Evolutionary conservation across 2,329 filamentous ascomycete genomes (phyloP).

Genomic region (Pseudogymnoascus sp.): DNA sequence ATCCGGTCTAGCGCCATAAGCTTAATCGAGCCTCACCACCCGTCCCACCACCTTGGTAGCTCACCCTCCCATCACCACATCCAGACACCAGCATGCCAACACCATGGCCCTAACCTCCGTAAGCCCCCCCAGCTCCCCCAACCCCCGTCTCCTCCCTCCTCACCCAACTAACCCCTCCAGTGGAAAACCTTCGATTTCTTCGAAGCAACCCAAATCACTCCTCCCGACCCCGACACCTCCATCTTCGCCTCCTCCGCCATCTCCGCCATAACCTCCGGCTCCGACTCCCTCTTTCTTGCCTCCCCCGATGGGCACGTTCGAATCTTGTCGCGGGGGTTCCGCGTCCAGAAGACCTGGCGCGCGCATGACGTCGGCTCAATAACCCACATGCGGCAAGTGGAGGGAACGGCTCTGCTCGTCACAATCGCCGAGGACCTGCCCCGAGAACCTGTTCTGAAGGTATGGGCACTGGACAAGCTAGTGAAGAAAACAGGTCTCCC

Average conservation of each 20-base stretch:
- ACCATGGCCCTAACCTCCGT: constrained; percentile 17
- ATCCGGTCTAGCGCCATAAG: not conserved
- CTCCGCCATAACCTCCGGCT: constrained; percentile 75
- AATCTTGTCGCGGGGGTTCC: constrained; percentile 81
- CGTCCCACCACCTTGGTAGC: not conserved
- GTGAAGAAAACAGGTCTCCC: constrained; percentile 91
- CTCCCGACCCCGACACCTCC: constrained; percentile 67
- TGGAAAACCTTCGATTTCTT: constrained; percentile 99
- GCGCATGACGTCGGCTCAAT: constrained; percentile 74
- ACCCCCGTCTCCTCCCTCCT: not conserved
- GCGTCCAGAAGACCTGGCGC: constrained; percentile 75
- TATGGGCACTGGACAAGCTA: constrained; percentile 92
- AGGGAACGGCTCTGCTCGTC: constrained; percentile 75
- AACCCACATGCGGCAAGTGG: constrained; percentile 86
- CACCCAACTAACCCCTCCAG: constrained; percentile 28
- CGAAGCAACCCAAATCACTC: constrained; percentile 77
- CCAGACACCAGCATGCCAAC: not conserved
- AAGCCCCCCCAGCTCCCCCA: not conserved
- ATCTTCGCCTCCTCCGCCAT: constrained; percentile 78
- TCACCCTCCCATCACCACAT: not conserved
- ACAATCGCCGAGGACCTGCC: constrained; percentile 83
- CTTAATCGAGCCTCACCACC: not conserved
- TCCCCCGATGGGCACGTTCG: constrained; percentile 78
- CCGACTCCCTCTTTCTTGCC: constrained; percentile 82
- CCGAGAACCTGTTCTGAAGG: constrained; percentile 80